These are phyloP conservation scores for Turnera subulata DNA, from an alignment of 345 rosid genomes.

Conservation along the genomic window DNA sequence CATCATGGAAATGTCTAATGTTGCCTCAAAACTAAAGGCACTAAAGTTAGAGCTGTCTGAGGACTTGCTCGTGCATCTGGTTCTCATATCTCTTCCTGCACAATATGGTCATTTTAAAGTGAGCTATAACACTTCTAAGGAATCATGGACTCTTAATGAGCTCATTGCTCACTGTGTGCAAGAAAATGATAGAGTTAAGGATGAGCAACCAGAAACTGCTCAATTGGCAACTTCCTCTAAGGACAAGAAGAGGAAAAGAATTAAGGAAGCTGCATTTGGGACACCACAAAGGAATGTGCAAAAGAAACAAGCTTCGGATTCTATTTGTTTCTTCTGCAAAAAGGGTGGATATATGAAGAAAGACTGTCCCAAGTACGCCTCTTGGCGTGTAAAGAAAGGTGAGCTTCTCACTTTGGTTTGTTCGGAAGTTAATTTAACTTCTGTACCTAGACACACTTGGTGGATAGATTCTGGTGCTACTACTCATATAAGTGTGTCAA, in stretches of 20 bases:
- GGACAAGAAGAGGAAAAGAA: background rate
- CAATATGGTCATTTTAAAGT: slow-evolving; percentile 11
- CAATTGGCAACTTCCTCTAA: background rate
- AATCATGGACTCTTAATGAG: slow-evolving; percentile 14
- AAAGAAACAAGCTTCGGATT: background rate
- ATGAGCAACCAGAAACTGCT: background rate
- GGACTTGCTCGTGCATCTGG: no score
- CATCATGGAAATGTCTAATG: no score
- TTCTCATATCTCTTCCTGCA: no score
- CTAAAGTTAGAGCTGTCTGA: no score
- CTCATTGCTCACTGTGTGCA: slow-evolving; percentile 13
- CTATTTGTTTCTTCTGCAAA: background rate
- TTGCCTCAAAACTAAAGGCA: no score
- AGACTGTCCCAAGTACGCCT: background rate
- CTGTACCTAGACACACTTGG: slow-evolving; percentile 2
- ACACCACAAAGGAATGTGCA: background rate
- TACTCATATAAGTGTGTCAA: background rate
- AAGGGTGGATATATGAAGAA: background rate
- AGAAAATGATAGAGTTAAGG: slow-evolving; percentile 9
- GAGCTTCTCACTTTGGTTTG: slow-evolving; percentile 1
- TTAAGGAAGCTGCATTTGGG: background rate
- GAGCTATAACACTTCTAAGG: slow-evolving; percentile 10
- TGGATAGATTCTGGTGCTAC: slow-evolving; percentile 3
- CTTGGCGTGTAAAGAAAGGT: background rate
- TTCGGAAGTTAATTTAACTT: slow-evolving; percentile 6